Base-by-base conservation (phyloP, 805 yeast genomes). In the Barnettozyma salicaria region DNA sequence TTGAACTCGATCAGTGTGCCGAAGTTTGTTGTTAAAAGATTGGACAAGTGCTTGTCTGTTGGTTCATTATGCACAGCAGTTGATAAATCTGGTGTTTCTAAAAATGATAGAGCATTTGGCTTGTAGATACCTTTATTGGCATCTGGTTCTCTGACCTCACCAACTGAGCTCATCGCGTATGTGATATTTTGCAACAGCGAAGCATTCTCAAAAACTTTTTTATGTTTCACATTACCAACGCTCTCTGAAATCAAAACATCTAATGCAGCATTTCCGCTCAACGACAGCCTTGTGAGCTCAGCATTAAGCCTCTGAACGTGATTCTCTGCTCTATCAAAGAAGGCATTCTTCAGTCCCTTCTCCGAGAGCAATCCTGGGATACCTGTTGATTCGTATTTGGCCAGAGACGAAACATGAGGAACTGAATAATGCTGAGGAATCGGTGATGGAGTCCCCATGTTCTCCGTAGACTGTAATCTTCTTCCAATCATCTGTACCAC, bases 1-100 rank as follows among this genome's bases (percentile, higher is more conserved):
- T 82, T 72, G 56, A 92, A 80, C 56, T 87, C 94, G 12, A 71
- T 74, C 8, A 86, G 44, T 0, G 89, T 77, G 6, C 95, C 96
- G 60, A 88, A 73, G 28, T 67, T 63, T 16, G 61, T 60, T 19
- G 85, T 66, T 63, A 82, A 74, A 19, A 63, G 56, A 17, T 56
- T 55, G 32, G 77, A 59, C 10, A 31, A 12, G 6, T 16, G 6
- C 10, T 29, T 22, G 12, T 35, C 39, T 4, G 41, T 30, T 33
- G 58, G 56, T 6, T 25, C 14, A 34, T 53, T 54, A 7, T 38
- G 62, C 34, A 66, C 41, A 28, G 65, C 63, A 4, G 49, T 53
- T 19, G 58, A 56, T 7, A 59, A 39, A 30, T 58, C 58, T 4
- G 82, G 81, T 7, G 73, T 66, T 34, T 63, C 54, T 22, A 78